These are phyloP conservation scores for Radiomyces spectabilis DNA, from an alignment of 192 early-diverging fungal species.

Conservation along the genomic window DNA sequence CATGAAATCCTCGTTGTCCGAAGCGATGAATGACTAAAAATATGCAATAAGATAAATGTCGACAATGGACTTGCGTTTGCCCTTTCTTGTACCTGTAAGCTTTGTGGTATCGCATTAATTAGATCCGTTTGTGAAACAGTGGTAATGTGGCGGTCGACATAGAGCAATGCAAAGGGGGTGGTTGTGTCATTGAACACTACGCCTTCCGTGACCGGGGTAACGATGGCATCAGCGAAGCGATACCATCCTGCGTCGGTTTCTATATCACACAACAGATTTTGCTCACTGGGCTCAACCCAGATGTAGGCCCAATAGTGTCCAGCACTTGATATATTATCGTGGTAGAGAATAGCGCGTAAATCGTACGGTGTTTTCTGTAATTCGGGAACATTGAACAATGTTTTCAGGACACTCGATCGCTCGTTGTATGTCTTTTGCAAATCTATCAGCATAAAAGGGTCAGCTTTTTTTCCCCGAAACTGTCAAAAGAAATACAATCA, in stretches of 20 bases:
- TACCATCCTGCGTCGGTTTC: constrained; percentile 6
- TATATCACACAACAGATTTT: constrained; percentile 2
- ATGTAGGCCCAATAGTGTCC: constrained; percentile 34
- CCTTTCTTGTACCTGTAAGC: too few species aligned
- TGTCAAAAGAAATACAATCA: too few species aligned
- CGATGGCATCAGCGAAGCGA: constrained; percentile 23
- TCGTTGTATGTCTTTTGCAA: too few species aligned
- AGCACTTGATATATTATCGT: constrained; percentile 21
- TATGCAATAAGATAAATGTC: too few species aligned
- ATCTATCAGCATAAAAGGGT: too few species aligned
- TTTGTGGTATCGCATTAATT: too few species aligned
- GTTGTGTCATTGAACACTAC: constrained; percentile 6
- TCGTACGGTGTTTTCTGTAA: constrained; percentile 17
- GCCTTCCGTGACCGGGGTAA: constrained; percentile 10
- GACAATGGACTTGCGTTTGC: too few species aligned
- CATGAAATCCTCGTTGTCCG: too few species aligned
- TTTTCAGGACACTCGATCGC: too few species aligned
- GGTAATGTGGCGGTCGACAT: background rate
- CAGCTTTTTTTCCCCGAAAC: too few species aligned
- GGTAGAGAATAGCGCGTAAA: constrained; percentile 21
- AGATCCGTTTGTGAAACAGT: background rate
- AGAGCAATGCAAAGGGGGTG: constrained; percentile 8
- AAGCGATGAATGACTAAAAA: too few species aligned
- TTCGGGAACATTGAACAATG: constrained; percentile 10
- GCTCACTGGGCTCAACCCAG: constrained; percentile 6